phyloP scores from a whole-genome alignment of 2,329 filamentous ascomycete genomes.

The Chaetomiaceae sp. region DNA sequence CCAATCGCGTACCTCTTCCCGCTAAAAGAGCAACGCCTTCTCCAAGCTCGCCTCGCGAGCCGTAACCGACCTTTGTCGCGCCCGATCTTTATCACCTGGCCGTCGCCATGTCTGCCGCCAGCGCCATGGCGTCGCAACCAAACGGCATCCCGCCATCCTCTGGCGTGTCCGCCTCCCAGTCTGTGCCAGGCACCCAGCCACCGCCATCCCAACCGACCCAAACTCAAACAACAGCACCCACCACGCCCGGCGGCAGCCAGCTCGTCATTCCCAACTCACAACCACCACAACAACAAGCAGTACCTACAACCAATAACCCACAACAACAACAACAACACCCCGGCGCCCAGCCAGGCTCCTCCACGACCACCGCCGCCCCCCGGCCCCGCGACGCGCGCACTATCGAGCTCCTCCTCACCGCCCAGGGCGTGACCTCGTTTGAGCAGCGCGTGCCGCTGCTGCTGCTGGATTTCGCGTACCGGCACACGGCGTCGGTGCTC shows the following conservation, averaged over 20 bases:
- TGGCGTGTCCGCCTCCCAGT: slow-evolving; percentile 23
- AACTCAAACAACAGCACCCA: slow-evolving; percentile 18
- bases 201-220: slow-evolving; percentile 28
- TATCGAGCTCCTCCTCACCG: slow-evolving; percentile 72
- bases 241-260: slow-evolving; percentile 21
- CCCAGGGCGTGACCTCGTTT: slow-evolving; percentile 72
- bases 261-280: slow-evolving; percentile 5
- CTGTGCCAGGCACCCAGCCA: slow-evolving; percentile 14
- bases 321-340: slow-evolving; percentile 11
- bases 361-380: slow-evolving; percentile 35
- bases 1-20: too few species aligned
- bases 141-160: slow-evolving; percentile 49
- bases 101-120: slow-evolving; percentile 27
- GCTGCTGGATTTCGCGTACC: slow-evolving; percentile 81
- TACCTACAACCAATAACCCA: too few species aligned
- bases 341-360: too few species aligned
- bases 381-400: slow-evolving; percentile 73
- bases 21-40: too few species aligned
- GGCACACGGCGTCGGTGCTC: slow-evolving; percentile 67
- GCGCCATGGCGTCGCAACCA: slow-evolving; percentile 38
- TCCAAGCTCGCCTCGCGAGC: too few species aligned
- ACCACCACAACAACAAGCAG: slow-evolving; percentile 10
- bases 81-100: neutral
- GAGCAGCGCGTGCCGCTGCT: slow-evolving; percentile 77
- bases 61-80: too few species aligned